These are phyloP conservation scores for Colletotrichum caudatum DNA, from an alignment of 2,329 filamentous ascomycete genomes.

Conservation along the genomic window DNA sequence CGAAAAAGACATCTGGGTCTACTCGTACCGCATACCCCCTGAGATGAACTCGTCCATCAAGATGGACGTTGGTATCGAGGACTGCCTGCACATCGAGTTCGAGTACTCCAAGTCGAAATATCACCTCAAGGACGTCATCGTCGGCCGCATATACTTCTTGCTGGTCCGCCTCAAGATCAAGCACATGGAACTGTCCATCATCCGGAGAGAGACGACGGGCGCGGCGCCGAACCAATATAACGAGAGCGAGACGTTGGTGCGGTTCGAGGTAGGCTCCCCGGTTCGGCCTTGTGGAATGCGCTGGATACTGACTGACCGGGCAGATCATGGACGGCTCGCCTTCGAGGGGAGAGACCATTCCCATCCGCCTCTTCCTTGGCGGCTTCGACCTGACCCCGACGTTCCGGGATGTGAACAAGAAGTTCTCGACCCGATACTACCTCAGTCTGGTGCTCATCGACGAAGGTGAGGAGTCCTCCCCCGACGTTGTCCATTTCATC, in stretches of 20 bases:
- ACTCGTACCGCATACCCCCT: conserved; percentile 96
- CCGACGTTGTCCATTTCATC: conserved; percentile 24
- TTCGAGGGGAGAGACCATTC: conserved; percentile 92
- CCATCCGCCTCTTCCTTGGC: conserved; percentile 95
- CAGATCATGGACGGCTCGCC: conserved; percentile 99
- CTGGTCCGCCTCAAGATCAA: conserved; percentile 98
- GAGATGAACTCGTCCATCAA: conserved; percentile 99
- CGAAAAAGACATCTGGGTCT: conserved; percentile 99
- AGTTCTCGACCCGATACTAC: conserved; percentile 98
- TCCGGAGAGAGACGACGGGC: conserved; percentile 94
- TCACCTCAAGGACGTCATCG: conserved; percentile 98
- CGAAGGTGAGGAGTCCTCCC: conserved; percentile 71
- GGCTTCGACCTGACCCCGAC: conserved; percentile 98
- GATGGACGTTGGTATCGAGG: conserved; percentile 99
- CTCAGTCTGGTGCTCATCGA: conserved; percentile 95
- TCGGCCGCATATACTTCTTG: conserved; percentile 97
- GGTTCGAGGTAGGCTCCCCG: conserved; percentile 79
- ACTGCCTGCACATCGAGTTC: conserved; percentile 99
- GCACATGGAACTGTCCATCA: conserved; percentile 99
- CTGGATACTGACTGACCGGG: conserved; percentile 24
- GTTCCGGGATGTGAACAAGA: conserved; percentile 99
- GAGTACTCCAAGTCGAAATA: conserved; percentile 99
- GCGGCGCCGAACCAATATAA: conserved; percentile 99
- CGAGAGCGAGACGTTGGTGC: conserved; percentile 96
- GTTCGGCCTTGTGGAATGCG: neutral